These are phyloP conservation scores for Backusella australiensis DNA, from an alignment of 192 early-diverging fungal genomes.

Conservation along the genomic window DNA sequence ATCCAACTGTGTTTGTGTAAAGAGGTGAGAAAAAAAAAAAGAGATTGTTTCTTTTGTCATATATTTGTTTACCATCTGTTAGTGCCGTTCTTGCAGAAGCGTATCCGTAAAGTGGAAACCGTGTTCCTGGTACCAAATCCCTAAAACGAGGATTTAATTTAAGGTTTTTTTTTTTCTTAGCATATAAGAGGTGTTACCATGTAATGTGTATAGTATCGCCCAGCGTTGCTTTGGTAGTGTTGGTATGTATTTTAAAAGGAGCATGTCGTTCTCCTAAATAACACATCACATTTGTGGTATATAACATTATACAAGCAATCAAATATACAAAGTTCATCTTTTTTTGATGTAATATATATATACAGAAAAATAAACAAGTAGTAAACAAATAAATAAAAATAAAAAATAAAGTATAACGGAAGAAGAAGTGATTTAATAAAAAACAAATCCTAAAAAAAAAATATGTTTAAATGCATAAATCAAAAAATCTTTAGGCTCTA, in stretches of 20 bases:
- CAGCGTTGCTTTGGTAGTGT: background rate
- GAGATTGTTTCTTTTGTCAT: background rate
- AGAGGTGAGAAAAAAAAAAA: background rate
- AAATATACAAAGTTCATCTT: slow-evolving; percentile 2
- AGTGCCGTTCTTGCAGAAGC: slow-evolving; percentile 15
- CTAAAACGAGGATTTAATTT: background rate
- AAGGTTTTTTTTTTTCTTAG: background rate
- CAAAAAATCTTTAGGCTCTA: background rate
- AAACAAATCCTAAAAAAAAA: background rate
- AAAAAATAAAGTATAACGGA: background rate
- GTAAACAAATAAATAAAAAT: background rate
- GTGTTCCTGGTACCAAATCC: slow-evolving; percentile 9
- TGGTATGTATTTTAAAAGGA: slow-evolving; percentile 1
- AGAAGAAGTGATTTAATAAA: background rate
- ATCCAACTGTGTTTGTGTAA: background rate
- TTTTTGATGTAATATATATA: background rate
- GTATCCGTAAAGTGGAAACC: slow-evolving; percentile 16
- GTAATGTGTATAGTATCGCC: slow-evolving; percentile 1
- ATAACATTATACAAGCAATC: background rate
- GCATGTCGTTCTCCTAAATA: slow-evolving; percentile 3
- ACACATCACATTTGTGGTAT: background rate
- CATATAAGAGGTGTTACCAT: background rate
- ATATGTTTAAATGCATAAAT: background rate
- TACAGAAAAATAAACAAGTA: background rate
- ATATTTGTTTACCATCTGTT: slow-evolving; percentile 13